phyloP scores from a whole-genome alignment of 75 land plant genomes.

The Chamaecyparis obtusa region DNA sequence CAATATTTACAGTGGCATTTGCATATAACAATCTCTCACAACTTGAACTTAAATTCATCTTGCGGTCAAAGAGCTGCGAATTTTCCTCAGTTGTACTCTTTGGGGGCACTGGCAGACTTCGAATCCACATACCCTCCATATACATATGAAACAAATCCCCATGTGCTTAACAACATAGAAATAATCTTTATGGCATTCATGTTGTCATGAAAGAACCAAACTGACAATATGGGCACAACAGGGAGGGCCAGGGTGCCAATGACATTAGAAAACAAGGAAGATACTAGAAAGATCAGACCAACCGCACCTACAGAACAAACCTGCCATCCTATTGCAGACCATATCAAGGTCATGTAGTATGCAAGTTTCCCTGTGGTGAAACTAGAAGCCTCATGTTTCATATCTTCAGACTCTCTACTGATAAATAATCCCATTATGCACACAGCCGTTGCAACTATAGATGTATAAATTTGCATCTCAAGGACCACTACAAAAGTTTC shows the following conservation, averaged over 20 bases:
- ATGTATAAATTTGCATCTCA: constrained; percentile 45
- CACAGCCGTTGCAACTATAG: constrained; percentile 35
- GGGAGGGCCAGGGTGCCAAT: constrained; percentile 48
- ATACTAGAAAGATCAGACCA: constrained; percentile 51
- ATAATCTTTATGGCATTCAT: constrained; percentile 51
- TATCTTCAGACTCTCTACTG: constrained; percentile 39
- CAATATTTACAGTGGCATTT: background rate
- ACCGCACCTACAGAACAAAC: constrained; percentile 32
- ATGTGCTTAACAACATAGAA: constrained; percentile 51
- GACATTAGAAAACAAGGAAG: constrained; percentile 57
- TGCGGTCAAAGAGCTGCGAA: background rate
- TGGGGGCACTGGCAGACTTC: background rate
- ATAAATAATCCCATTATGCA: constrained; percentile 47
- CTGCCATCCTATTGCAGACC: constrained; percentile 67
- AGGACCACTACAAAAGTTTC: constrained; percentile 48
- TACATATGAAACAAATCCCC: constrained; percentile 62
- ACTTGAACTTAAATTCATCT: background rate
- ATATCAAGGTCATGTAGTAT: constrained; percentile 49
- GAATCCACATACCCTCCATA: constrained; percentile 31
- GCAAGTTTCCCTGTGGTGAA: constrained; percentile 35
- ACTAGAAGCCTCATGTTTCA: constrained; percentile 31
- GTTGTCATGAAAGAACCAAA: constrained; percentile 55
- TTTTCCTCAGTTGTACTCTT: background rate
- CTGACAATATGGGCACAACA: constrained; percentile 52
- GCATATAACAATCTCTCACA: background rate